Percentiles rank a stretch among this genome's conserved stretches.
These are phyloP conservation scores for Colletotrichum aenigma DNA, from an alignment of 2,329 filamentous ascomycete genomes.

Conservation along the genomic window DNA sequence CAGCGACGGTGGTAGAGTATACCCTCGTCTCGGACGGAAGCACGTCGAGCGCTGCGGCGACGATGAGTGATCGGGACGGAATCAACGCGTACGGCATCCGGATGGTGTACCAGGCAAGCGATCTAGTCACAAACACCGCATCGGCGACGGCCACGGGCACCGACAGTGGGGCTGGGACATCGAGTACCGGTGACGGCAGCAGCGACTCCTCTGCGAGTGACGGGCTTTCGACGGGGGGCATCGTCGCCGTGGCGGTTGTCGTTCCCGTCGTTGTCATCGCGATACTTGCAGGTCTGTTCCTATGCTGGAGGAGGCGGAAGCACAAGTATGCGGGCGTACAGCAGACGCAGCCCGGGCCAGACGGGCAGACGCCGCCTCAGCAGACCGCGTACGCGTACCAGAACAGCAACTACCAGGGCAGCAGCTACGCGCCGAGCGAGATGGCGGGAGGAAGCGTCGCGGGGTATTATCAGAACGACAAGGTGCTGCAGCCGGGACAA, in stretches of 20 bases:
- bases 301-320: slow-evolving; percentile 10
- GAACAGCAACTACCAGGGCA: neutral
- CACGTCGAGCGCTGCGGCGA: slow-evolving; percentile 8
- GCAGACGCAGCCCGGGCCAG: neutral
- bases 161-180: neutral
- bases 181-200: neutral
- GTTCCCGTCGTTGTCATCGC: slow-evolving; percentile 1
- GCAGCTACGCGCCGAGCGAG: neutral
- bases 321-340: slow-evolving; percentile 6
- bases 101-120: slow-evolving; percentile 28
- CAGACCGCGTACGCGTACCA: slow-evolving; percentile 1
- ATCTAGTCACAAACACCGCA: slow-evolving; percentile 7
- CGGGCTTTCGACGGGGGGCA: neutral
- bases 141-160: neutral
- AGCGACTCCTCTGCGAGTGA: neutral
- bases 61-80: slow-evolving; percentile 18
- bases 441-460: neutral
- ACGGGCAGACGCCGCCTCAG: neutral
- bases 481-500: neutral
- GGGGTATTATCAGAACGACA: slow-evolving; percentile 13
- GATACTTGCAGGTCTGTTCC: neutral
- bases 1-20: slow-evolving; percentile 12
- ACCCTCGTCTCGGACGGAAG: slow-evolving; percentile 16
- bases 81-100: slow-evolving; percentile 28
- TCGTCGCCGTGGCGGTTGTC: neutral